Base-by-base conservation (phyloP, 768 basidiomycete genomes). In the Mycena epipterygia region DNA sequence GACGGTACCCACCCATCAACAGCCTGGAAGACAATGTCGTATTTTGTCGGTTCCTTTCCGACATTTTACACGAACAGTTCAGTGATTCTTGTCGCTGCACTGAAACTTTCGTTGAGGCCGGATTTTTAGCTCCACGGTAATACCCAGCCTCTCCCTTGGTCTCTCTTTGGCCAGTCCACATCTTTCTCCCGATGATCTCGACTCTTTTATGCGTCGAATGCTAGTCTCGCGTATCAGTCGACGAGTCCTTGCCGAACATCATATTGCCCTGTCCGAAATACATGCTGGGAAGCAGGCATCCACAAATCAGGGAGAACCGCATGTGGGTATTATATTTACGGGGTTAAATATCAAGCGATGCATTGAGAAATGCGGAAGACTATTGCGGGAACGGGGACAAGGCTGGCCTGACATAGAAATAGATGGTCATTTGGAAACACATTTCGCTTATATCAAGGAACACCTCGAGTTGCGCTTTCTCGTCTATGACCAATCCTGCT, bases 141-240 rank as follows among this genome's bases (percentile, higher is more conserved):
- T 95, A 67, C 94, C 93, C n/a, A 91, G 85, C 76, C 85, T 95
- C 12, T 91, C 92, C 19, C 89, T 96, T 7, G 95, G 95, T 7
- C 83, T 96, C 35, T 95, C 95, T 27, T 85, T 96, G n/a, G 90
- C 94, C 0, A 95, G 95, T 19, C 91, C 90, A 1, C 89, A 91
- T 77, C 87, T 97, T 11, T 84, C 89, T 0, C 91, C 95, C 0
- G 94, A 95, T 67, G 86, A 88, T 44, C 85, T 97, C 16, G 95
- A 96, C 78, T 87, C 93, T 3, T 95, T 96, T 79, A 95, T 96
- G 92, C 89, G 91, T 27, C 90, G 95, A 27, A 97, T 97, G 95
- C 87, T 97, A 13, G 88, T 95, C 56, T 96, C 95, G 2, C 88
- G 95, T 61, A 96, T 96, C 78, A 96, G 95, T 16, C 88, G 95